These are phyloP conservation scores for Knoxdaviesia proteae DNA, from an alignment of 2,329 filamentous ascomycete species.

Conservation along the genomic window DNA sequence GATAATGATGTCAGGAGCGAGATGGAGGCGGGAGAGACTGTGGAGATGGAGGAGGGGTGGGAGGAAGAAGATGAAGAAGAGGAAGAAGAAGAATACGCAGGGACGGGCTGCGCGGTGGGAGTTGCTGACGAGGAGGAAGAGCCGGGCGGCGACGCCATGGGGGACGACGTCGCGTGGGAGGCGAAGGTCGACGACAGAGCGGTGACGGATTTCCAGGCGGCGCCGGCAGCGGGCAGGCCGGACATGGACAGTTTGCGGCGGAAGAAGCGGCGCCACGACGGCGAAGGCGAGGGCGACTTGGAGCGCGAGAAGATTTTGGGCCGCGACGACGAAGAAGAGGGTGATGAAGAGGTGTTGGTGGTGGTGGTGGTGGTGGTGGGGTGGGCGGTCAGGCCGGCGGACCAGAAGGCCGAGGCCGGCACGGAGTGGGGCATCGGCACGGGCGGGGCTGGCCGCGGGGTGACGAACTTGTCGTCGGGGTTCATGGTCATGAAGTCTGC, in stretches of 20 bases:
- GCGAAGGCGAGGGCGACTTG: constrained; percentile 23
- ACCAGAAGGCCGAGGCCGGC: constrained; percentile 11
- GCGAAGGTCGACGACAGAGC: too few species aligned
- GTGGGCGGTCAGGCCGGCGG: constrained; percentile 7
- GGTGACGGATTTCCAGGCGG: too few species aligned
- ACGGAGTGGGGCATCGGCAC: constrained; percentile 6
- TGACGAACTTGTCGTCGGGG: constrained; percentile 53
- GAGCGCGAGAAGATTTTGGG: constrained; percentile 19
- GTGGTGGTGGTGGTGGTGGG: not conserved
- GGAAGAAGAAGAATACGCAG: too few species aligned
- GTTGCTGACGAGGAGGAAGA: too few species aligned
- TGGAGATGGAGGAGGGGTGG: too few species aligned
- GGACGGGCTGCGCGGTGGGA: too few species aligned
- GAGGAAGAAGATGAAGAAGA: too few species aligned
- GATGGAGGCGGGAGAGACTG: too few species aligned
- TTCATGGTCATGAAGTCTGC: constrained; percentile 54
- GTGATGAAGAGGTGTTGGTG: constrained; percentile 5
- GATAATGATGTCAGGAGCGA: too few species aligned
- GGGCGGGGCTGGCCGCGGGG: constrained; percentile 38
- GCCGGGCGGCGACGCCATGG: too few species aligned
- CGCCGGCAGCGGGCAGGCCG: too few species aligned
- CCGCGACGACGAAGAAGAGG: constrained; percentile 1
- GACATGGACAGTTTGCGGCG: constrained; percentile 9
- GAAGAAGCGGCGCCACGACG: constrained; percentile 31
- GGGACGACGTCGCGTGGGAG: too few species aligned